These are phyloP conservation scores for Boletus sp. DNA, from an alignment of 1,284 basidiomycete species.

Conservation along the genomic window DNA sequence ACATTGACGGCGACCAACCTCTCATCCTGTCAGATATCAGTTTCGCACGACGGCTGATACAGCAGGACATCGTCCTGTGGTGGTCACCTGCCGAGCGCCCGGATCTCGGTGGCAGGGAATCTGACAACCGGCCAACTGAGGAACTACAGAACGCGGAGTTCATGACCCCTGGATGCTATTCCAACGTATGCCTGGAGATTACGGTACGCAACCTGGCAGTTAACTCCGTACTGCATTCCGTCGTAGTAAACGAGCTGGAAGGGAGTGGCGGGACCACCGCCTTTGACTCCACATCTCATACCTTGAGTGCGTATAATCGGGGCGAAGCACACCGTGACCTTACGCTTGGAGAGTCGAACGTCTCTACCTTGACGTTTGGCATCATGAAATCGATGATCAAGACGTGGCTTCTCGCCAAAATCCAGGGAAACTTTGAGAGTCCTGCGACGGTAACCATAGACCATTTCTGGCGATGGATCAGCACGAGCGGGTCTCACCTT, in stretches of 20 bases:
- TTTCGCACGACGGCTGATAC: constrained; percentile 82
- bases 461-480: constrained; percentile 98
- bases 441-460: constrained; percentile 70
- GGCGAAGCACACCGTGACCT: constrained; percentile 75
- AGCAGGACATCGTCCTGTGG: constrained; percentile 93
- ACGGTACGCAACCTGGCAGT: constrained; percentile 90
- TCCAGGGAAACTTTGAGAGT: constrained; percentile 58
- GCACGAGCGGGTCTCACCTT: constrained; percentile 78
- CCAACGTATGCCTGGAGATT: constrained; percentile 91
- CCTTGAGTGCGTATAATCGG: constrained; percentile 85
- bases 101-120: constrained; percentile 91
- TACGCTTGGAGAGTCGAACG: constrained; percentile 85
- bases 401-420: constrained; percentile 88
- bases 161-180: constrained; percentile 81
- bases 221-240: constrained; percentile 91
- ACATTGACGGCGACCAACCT: constrained; percentile 88
- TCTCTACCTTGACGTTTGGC: constrained; percentile 87
- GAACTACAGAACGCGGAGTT: constrained; percentile 88
- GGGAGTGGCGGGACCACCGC: constrained; percentile 89
- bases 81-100: constrained; percentile 92
- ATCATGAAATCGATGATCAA: constrained; percentile 89
- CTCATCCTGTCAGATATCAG: constrained; percentile 86
- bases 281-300: constrained; percentile 90
- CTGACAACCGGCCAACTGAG: constrained; percentile 76
- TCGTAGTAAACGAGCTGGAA: constrained; percentile 94